A percentile compares a stretch with the other conserved stretches of the same genome.
phyloP scores from a whole-genome alignment of 106 monocot genomes.

The Xerophyta viscosa region DNA sequence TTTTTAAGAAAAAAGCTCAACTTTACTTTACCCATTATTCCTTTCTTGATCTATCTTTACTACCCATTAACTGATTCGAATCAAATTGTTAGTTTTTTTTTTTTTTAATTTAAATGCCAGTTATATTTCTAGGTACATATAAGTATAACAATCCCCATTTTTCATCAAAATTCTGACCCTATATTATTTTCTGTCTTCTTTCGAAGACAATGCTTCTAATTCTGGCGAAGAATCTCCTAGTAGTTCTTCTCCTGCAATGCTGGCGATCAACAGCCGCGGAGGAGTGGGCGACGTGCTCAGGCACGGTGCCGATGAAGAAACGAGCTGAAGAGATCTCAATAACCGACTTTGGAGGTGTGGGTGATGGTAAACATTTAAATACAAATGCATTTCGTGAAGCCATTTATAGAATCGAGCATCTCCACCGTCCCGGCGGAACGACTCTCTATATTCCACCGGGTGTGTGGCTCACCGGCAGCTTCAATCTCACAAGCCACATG shows the following conservation, averaged over 20 bases:
- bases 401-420: constrained; percentile 60
- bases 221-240: neutral
- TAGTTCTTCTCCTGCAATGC: constrained; percentile 2
- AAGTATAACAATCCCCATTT: neutral
- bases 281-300: constrained; percentile 35
- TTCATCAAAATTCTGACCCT: neutral
- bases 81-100: neutral
- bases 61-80: neutral
- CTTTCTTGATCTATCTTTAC: neutral
- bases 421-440: constrained; percentile 44
- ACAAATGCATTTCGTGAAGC: constrained; percentile 67
- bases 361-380: constrained; percentile 55
- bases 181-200: neutral
- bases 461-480: constrained; percentile 80
- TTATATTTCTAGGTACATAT: too few relatives aligned
- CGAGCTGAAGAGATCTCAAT: constrained; percentile 55
- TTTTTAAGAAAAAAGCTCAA: too few relatives aligned
- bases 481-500: constrained; percentile 95
- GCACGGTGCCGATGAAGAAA: constrained; percentile 38
- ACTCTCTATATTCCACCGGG: constrained; percentile 60
- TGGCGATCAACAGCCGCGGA: neutral
- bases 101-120: neutral
- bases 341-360: constrained; percentile 48
- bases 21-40: too few relatives aligned
- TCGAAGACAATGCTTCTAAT: neutral